phyloP scores from a whole-genome alignment of 108 stramenopile species.

The Nannochloropsis salina region DNA sequence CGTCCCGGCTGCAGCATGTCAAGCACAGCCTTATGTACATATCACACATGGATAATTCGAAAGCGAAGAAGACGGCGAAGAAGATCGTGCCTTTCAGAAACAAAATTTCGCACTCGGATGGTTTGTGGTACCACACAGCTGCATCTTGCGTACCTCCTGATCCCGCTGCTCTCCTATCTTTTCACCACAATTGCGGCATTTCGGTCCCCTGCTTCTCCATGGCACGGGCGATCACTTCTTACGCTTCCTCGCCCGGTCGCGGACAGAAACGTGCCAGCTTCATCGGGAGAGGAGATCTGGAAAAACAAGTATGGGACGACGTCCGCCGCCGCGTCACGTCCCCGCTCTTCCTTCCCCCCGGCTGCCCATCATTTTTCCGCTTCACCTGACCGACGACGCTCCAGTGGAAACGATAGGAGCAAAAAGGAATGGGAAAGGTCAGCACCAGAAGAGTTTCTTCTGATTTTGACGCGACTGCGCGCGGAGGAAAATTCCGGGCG shows the following conservation, averaged over 20 bases:
- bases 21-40: neutral
- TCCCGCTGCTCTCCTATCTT: neutral
- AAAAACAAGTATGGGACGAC: neutral
- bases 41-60: neutral
- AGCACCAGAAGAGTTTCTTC: neutral
- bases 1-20: neutral
- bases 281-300: constrained; percentile 8
- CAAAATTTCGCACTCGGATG: too few relatives aligned
- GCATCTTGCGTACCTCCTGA: neutral
- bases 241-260: neutral
- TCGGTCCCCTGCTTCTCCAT: neutral
- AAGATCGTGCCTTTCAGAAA: neutral
- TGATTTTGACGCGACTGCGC: neutral
- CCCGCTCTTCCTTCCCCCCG: neutral
- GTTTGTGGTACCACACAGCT: too few relatives aligned
- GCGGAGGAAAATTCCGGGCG: neutral
- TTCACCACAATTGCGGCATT: neutral
- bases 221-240: neutral
- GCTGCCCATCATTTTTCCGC: neutral
- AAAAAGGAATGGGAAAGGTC: constrained; percentile 20
- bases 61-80: neutral
- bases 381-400: constrained; percentile 8
- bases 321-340: neutral
- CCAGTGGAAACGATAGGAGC: neutral
- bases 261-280: neutral